phyloP scores from a whole-genome alignment of 2,329 filamentous ascomycete species.

The Aspergillus fructus region DNA sequence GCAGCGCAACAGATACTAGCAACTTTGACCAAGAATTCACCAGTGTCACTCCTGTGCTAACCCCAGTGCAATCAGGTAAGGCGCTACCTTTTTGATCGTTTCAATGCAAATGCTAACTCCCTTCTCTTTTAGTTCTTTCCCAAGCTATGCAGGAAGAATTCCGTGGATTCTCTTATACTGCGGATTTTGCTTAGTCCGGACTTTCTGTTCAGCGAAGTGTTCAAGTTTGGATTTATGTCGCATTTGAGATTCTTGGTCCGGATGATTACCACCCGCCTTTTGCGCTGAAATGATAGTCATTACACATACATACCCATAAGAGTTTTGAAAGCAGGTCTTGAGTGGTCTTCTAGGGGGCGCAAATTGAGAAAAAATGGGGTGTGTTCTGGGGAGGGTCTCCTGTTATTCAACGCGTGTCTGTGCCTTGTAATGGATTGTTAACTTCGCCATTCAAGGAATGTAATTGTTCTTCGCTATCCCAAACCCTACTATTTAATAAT shows the following conservation, averaged over 20 bases:
- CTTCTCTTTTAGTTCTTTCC: conserved; percentile 68
- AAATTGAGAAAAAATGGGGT: conserved; percentile 17
- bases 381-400: conserved; percentile 13
- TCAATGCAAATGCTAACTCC: conserved; percentile 18
- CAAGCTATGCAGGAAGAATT: conserved; percentile 99
- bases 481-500: conserved; percentile 9
- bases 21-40: conserved; percentile 99
- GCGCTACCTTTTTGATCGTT: background rate
- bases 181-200: conserved; percentile 70
- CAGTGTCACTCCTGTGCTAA: conserved; percentile 94
- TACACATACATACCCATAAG: conserved; percentile 28
- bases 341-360: conserved; percentile 17
- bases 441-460: conserved; percentile 17
- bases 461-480: conserved; percentile 12
- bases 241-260: conserved; percentile 20
- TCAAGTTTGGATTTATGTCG: conserved; percentile 18
- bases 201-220: background rate
- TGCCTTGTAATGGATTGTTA: conserved; percentile 5
- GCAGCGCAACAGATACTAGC: conserved; percentile 93
- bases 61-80: conserved; percentile 94
- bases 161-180: conserved; percentile 96
- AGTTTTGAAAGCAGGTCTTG: conserved; percentile 25
- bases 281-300: conserved; percentile 22
- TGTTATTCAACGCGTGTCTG: conserved; percentile 13
- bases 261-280: conserved; percentile 21